Conservation (phyloP, 148 eudicot species). For the Rhododendron ovatum region DNA sequence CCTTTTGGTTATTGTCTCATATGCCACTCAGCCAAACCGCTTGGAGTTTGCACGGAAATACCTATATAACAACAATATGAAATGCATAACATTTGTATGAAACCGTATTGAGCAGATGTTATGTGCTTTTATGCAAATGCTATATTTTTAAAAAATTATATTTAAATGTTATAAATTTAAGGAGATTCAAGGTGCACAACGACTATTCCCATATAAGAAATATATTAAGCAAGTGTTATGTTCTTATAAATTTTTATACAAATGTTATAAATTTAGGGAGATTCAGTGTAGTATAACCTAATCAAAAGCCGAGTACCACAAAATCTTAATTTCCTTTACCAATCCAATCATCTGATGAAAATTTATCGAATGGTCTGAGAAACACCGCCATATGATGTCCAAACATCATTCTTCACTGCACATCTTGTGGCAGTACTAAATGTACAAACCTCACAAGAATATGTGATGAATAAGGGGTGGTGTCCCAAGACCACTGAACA, state of each 20-base stretch:
- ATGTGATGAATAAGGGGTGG: not conserved
- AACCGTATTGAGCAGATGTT: not conserved
- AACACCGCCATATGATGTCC: not conserved
- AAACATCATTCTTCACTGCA: not conserved
- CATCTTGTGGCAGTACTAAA: not conserved
- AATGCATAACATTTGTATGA: no score
- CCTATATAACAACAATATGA: not conserved
- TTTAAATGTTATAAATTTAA: no score
- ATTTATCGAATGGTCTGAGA: no score
- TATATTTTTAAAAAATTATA: no score
- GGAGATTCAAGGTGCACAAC: no score
- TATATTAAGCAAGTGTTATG: no score
- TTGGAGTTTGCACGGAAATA: not conserved
- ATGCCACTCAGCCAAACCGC: not conserved
- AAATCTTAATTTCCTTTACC: not conserved
- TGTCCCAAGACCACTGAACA: not conserved
- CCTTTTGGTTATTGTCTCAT: not conserved
- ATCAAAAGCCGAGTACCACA: not conserved
- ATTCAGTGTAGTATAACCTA: not conserved
- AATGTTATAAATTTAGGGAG: no score
- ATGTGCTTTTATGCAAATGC: no score
- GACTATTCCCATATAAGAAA: no score
- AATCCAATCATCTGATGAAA: not conserved
- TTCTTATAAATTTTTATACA: no score
- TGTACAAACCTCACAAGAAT: no score